These are phyloP conservation scores for Prunus padus DNA, from an alignment of 306 rosid genomes.

Conservation along the genomic window DNA sequence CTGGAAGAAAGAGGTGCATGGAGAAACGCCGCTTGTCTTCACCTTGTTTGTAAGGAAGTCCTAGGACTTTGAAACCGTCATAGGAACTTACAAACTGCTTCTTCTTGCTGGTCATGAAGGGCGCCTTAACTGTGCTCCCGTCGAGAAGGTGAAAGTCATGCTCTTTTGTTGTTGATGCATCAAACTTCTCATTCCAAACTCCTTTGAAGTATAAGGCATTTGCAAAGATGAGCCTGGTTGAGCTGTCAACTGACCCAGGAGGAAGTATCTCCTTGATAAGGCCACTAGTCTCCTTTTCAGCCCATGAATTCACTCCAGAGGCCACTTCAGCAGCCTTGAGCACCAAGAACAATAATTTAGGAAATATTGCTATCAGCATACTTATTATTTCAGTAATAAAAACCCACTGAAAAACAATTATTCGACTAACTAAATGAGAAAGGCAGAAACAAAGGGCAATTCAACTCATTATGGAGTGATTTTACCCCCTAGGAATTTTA, in stretches of 20 bases:
- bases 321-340: constrained; percentile 60
- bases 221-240: constrained; percentile 58
- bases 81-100: constrained; percentile 44
- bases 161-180: constrained; percentile 53
- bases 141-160: constrained; percentile 56
- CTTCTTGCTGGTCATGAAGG: constrained; percentile 68
- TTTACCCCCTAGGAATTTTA: neutral
- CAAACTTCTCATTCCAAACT: constrained; percentile 60
- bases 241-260: constrained; percentile 43
- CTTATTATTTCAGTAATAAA: neutral
- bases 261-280: constrained; percentile 69
- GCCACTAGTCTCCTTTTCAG: constrained; percentile 66
- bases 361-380: constrained; percentile 2
- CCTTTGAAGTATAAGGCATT: constrained; percentile 89
- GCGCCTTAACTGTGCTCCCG: constrained; percentile 58
- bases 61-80: constrained; percentile 65
- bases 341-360: constrained; percentile 12
- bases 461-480: neutral
- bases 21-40: constrained; percentile 59
- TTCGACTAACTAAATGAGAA: neutral
- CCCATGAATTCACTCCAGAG: constrained; percentile 70
- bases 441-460: neutral
- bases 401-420: neutral
- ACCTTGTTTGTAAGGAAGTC: constrained; percentile 64
- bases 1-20: constrained; percentile 75